phyloP scores from a whole-genome alignment of 805 yeast species.

The Hanseniaspora pseudoguilliermondii region DNA sequence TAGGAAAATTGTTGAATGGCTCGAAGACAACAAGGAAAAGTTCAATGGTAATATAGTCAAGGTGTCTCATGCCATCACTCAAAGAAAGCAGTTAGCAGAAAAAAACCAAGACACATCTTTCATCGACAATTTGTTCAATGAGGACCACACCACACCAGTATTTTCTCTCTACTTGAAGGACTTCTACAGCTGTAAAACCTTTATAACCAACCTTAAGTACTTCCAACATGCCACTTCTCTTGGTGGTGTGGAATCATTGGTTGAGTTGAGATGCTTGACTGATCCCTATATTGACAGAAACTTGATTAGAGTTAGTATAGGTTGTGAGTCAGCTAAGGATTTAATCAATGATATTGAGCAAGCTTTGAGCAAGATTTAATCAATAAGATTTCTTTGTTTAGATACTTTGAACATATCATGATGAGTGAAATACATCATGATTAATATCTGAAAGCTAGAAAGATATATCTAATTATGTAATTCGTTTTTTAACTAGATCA shows the following conservation, averaged over 20 bases:
- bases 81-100: constrained; percentile 25
- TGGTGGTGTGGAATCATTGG: constrained; percentile 82
- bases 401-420: no score
- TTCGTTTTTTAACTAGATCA: no score
- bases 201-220: constrained; percentile 53
- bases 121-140: constrained; percentile 50
- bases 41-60: constrained; percentile 36
- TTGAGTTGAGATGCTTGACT: constrained; percentile 80
- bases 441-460: no score
- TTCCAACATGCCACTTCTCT: constrained; percentile 87
- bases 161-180: constrained; percentile 48
- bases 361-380: constrained; percentile 32
- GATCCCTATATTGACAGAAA: constrained; percentile 45
- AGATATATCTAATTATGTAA: no score
- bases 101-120: constrained; percentile 41
- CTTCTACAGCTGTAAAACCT: constrained; percentile 42
- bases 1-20: constrained; percentile 43
- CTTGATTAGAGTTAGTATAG: constrained; percentile 64
- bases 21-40: constrained; percentile 37
- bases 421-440: no score
- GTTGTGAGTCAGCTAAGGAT: constrained; percentile 67
- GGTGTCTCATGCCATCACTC: constrained; percentile 65
- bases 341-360: constrained; percentile 56
- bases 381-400: no score
- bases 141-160: constrained; percentile 47